Percentiles rank a stretch among this genome's conserved stretches.
These are phyloP conservation scores for Alliaria petiolata DNA, from an alignment of 345 rosid genomes.

Conservation along the genomic window DNA sequence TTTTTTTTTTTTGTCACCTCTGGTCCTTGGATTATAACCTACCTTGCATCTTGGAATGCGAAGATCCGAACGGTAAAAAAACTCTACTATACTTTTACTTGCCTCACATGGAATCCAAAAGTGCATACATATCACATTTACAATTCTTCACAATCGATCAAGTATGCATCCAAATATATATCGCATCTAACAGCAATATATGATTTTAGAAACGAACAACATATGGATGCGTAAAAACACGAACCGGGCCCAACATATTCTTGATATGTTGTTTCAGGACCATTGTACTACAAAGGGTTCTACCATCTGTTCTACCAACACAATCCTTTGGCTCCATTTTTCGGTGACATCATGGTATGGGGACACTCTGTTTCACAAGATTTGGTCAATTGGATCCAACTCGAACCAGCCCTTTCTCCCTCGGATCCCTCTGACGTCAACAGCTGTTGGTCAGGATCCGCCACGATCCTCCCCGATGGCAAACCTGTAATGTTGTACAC, in stretches of 20 bases:
- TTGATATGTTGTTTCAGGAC: constrained; percentile 40
- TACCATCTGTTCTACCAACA: constrained; percentile 44
- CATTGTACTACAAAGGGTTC: constrained; percentile 64
- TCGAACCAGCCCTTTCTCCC: constrained; percentile 52
- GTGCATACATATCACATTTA: not conserved
- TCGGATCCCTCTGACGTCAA: constrained; percentile 49
- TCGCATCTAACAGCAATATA: too few relatives aligned
- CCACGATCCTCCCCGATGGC: constrained; percentile 52
- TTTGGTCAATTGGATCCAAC: constrained; percentile 61
- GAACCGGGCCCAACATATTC: not conserved
- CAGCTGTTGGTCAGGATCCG: constrained; percentile 74
- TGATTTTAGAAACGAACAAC: too few relatives aligned
- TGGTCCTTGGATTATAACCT: not conserved
- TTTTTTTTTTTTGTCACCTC: not conserved
- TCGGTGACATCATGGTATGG: constrained; percentile 46
- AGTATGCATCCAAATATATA: too few relatives aligned
- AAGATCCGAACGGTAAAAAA: constrained; percentile 21
- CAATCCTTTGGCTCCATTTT: constrained; percentile 51
- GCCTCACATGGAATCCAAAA: not conserved
- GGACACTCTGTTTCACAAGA: constrained; percentile 68
- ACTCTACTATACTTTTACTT: not conserved
- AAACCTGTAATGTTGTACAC: constrained; percentile 61
- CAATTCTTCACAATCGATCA: too few relatives aligned
- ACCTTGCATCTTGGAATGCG: not conserved
- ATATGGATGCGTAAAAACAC: too few relatives aligned